Evolutionary conservation across 768 basidiomycete species (phyloP).

Genomic region (Tulasnella calospora): DNA sequence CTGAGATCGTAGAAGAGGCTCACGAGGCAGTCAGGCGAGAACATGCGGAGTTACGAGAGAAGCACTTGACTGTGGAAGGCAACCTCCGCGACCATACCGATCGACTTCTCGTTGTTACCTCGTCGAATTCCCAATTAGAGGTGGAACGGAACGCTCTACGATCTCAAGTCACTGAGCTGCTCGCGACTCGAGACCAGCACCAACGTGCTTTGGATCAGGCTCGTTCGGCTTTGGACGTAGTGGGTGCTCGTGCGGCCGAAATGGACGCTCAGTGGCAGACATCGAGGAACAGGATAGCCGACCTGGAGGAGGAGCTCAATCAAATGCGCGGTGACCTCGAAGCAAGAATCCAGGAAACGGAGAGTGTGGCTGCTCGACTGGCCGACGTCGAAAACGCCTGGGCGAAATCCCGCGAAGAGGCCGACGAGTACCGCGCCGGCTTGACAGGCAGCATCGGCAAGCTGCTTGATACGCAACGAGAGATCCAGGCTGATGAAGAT

Average conservation of each 20-base stretch:
- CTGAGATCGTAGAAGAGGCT: slow-evolving; percentile 62
- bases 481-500: slow-evolving; percentile 79
- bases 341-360: slow-evolving; percentile 64
- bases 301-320: slow-evolving; percentile 70
- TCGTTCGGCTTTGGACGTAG: slow-evolving; percentile 66
- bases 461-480: slow-evolving; percentile 80
- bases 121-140: slow-evolving; percentile 68
- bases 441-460: slow-evolving; percentile 84
- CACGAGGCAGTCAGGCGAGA: slow-evolving; percentile 60
- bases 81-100: slow-evolving; percentile 73
- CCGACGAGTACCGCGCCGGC: slow-evolving; percentile 79
- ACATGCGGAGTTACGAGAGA: slow-evolving; percentile 65
- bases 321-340: slow-evolving; percentile 81
- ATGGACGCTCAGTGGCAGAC: slow-evolving; percentile 68
- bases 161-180: slow-evolving; percentile 66
- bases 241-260: slow-evolving; percentile 73
- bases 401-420: slow-evolving; percentile 88
- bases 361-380: slow-evolving; percentile 58
- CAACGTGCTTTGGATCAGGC: slow-evolving; percentile 84
- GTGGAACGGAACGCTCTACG: slow-evolving; percentile 65
- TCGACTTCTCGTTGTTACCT: slow-evolving; percentile 64
- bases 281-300: slow-evolving; percentile 60
- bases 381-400: slow-evolving; percentile 84
- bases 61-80: slow-evolving; percentile 54
- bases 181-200: slow-evolving; percentile 71